Base-by-base conservation (phyloP, 495 filamentous ascomycete species). In the Glarea lozoyensis region DNA sequence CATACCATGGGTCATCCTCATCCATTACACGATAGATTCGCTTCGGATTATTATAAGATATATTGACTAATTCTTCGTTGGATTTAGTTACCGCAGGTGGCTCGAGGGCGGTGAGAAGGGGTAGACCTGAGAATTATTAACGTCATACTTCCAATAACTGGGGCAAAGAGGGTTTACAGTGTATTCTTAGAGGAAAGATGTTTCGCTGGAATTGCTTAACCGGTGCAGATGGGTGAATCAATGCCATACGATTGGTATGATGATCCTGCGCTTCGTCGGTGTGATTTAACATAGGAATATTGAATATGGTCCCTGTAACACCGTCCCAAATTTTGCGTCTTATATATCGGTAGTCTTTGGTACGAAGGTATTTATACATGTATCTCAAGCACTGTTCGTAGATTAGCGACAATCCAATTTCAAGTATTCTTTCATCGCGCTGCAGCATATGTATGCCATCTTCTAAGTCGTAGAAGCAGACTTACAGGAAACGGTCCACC, bases 211-310 rank as follows among this genome's bases (percentile, higher is more conserved):
- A n/a, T n/a, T n/a, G n/a, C n/a, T n/a, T n/a, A n/a, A n/a, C n/a
- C n/a, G n/a, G n/a, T n/a, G n/a, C n/a, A n/a, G n/a, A n/a, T n/a
- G n/a, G n/a, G n/a, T n/a, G n/a, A n/a, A n/a, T n/a, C n/a, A n/a
- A n/a, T n/a, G n/a, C n/a, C n/a, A n/a, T n/a, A n/a, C n/a, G n/a
- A n/a, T n/a, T n/a, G n/a, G n/a, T n/a, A n/a, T n/a, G n/a, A n/a
- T n/a, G n/a, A n/a, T n/a, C n/a, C n/a, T n/a, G n/a, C n/a, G n/a
- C n/a, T n/a, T n/a, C n/a, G n/a, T n/a, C n/a, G n/a, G n/a, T n/a
- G n/a, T n/a, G n/a, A n/a, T n/a, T n/a, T n/a, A n/a, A n/a, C n/a
- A 25, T 56, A 2, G 53, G 53, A 48, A 56, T 52, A 16, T 56
- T 56, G 40, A 56, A 52, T 12, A 56, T 39, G 3, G 53, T 56